Evolutionary conservation across 2,329 filamentous ascomycete species (phyloP).

Genomic region (Arachnopeziza araneosa): DNA sequence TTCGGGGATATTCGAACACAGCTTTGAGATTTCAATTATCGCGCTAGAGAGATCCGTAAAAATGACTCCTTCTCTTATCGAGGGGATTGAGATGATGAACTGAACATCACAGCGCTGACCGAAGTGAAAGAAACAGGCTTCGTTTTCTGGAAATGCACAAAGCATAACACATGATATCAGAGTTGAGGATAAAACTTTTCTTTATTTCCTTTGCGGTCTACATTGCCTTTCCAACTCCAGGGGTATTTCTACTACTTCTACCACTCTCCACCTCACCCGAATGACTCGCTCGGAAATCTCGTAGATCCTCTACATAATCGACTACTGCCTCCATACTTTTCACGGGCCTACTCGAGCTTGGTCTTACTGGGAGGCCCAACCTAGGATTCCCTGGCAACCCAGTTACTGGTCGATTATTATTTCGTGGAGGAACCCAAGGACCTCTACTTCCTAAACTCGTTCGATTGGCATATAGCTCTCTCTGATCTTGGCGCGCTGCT

Average conservation of each 20-base stretch:
- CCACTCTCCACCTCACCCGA: neutral
- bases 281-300: neutral
- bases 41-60: too few species aligned
- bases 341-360: neutral
- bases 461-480: neutral
- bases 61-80: too few species aligned
- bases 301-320: neutral
- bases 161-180: neutral
- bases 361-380: neutral
- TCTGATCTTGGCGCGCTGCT: slow-evolving; percentile 1
- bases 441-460: neutral
- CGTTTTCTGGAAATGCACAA: neutral
- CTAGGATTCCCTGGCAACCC: slow-evolving; percentile 2
- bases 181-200: neutral
- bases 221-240: neutral
- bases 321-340: slow-evolving; percentile 5
- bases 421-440: neutral
- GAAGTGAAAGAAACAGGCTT: neutral
- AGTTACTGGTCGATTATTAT: neutral
- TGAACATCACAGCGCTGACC: too few species aligned
- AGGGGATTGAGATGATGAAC: too few species aligned
- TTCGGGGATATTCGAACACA: too few species aligned
- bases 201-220: neutral
- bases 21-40: too few species aligned
- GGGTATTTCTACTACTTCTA: neutral